Conservation (phyloP, 75 land plant species). For the Azolla pinnata region DNA sequence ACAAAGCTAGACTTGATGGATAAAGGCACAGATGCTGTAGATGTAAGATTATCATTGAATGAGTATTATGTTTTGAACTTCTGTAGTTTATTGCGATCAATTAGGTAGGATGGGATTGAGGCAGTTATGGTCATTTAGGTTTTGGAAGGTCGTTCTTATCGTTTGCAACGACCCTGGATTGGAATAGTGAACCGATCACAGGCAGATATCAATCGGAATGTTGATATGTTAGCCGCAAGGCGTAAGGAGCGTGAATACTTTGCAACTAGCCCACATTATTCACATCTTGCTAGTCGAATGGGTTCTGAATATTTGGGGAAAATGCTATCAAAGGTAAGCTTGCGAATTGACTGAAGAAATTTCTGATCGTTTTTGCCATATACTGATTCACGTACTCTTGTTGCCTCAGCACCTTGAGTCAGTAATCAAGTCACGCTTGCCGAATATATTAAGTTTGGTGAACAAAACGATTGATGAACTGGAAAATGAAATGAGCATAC, state of each 20-base stretch:
- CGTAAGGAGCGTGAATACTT: conserved; percentile 64
- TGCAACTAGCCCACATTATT: conserved; percentile 63
- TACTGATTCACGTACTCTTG: no score
- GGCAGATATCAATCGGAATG: conserved; percentile 82
- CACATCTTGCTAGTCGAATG: conserved; percentile 65
- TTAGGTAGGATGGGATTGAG: neutral
- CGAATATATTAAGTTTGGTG: conserved; percentile 63
- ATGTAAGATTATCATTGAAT: conserved; percentile 50
- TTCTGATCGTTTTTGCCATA: conserved; percentile 1
- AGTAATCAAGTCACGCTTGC: conserved; percentile 59
- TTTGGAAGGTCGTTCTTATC: conserved; percentile 71
- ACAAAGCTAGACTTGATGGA: conserved; percentile 92
- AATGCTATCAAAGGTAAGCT: conserved; percentile 55
- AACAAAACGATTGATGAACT: conserved; percentile 77
- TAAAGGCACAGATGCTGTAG: conserved; percentile 76
- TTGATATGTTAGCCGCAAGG: conserved; percentile 73
- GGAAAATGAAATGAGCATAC: conserved; percentile 67
- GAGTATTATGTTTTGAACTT: neutral
- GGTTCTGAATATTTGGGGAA: conserved; percentile 84
- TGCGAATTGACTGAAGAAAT: neutral
- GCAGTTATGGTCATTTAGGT: conserved; percentile 37
- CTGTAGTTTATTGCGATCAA: neutral
- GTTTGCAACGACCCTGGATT: conserved; percentile 79
- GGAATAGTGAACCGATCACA: conserved; percentile 89
- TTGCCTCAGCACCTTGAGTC: conserved; percentile 64